A percentile compares a stretch with the other conserved stretches of the same genome.
These are phyloP conservation scores for Phylloporus sp. DNA, from an alignment of 768 basidiomycete genomes.

Conservation along the genomic window DNA sequence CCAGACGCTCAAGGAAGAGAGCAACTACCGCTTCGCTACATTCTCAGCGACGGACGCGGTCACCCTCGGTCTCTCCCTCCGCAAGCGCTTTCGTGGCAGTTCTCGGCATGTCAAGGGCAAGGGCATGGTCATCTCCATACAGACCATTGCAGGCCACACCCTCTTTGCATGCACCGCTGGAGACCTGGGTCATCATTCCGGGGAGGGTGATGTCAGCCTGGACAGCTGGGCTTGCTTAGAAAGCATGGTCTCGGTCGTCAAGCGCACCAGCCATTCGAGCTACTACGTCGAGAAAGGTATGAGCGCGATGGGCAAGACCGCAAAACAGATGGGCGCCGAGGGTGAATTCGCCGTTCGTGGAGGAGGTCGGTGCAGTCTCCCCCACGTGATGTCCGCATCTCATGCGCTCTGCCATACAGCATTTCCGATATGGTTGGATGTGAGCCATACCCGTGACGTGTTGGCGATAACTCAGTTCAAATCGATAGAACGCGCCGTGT, in stretches of 20 bases:
- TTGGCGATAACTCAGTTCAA: constrained; percentile 1
- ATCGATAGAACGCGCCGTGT: constrained; percentile 65
- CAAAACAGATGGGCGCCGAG: constrained; percentile 66
- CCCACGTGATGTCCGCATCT: neutral
- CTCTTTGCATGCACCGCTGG: constrained; percentile 82
- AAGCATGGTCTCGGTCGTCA: constrained; percentile 75
- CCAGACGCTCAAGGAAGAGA: constrained; percentile 67
- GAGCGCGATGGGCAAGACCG: constrained; percentile 75
- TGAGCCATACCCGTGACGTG: constrained; percentile 23
- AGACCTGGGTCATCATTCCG: constrained; percentile 62
- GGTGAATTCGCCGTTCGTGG: constrained; percentile 63
- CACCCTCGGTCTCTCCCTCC: constrained; percentile 70
- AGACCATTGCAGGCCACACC: constrained; percentile 72
- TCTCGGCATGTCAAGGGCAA: constrained; percentile 70
- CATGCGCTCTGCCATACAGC: constrained; percentile 39
- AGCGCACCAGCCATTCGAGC: constrained; percentile 76
- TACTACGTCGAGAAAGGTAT: constrained; percentile 86
- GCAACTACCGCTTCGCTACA: constrained; percentile 60
- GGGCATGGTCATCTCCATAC: constrained; percentile 76
- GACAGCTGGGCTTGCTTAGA: constrained; percentile 78
- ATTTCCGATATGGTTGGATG: constrained; percentile 83
- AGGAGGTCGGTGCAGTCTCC: constrained; percentile 53
- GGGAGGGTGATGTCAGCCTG: constrained; percentile 69
- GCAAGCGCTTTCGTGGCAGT: constrained; percentile 77
- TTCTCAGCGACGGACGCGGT: constrained; percentile 78